Conservation (phyloP, 768 basidiomycete species). For the Imleria badia region DNA sequence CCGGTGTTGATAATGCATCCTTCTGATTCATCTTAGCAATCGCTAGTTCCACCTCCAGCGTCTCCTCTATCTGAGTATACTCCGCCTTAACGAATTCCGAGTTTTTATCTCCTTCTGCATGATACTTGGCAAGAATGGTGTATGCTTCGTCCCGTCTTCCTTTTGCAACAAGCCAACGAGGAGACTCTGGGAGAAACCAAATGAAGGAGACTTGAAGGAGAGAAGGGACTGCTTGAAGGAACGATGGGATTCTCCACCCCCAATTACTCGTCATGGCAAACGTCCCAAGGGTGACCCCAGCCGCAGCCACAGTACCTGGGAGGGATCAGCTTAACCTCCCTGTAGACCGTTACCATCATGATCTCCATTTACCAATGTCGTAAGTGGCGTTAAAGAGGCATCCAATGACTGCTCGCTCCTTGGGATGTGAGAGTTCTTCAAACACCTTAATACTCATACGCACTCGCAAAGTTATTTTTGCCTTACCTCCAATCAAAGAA, state of each 20-base stretch:
- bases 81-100: conserved; percentile 60
- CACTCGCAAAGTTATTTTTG: no score
- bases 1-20: not conserved
- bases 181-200: conserved; percentile 60
- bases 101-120: conserved; percentile 52
- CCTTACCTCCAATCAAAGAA: conserved; percentile 19
- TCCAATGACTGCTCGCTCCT: not conserved
- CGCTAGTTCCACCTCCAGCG: conserved; percentile 36
- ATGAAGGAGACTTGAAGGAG: conserved; percentile 54
- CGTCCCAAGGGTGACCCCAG: conserved; percentile 58
- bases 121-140: conserved; percentile 52
- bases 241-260: conserved; percentile 64
- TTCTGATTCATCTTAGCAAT: not conserved
- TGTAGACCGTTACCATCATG: no score
- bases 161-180: conserved; percentile 60
- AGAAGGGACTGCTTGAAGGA: conserved; percentile 56
- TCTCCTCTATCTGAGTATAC: conserved; percentile 55
- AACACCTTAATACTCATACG: not conserved
- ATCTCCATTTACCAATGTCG: conserved; percentile 1
- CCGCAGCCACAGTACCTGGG: conserved; percentile 33
- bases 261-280: conserved; percentile 57
- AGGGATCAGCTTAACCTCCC: not conserved
- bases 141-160: conserved; percentile 51
- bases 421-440: conserved; percentile 22
- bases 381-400: not conserved